Conservation (phyloP, 2,329 filamentous ascomycete species). For the Graphilbum ipis-grandicollis region DNA sequence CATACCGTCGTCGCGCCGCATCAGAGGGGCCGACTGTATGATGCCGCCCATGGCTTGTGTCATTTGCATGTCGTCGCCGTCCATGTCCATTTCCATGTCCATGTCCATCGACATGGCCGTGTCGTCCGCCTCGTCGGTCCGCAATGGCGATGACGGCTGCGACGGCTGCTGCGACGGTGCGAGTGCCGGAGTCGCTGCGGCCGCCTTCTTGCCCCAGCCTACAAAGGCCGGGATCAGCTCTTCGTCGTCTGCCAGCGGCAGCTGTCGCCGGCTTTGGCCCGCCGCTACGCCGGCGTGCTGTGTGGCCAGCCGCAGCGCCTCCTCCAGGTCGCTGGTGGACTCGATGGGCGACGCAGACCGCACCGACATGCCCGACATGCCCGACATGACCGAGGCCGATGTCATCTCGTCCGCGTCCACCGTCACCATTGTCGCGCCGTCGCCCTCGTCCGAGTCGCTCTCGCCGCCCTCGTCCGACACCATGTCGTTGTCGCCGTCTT, state of each 20-base stretch:
- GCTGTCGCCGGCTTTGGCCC: conserved; percentile 25
- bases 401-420: conserved; percentile 66
- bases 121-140: conserved; percentile 23
- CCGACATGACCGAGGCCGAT: conserved; percentile 46
- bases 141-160: conserved; percentile 5
- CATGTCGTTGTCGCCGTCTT: conserved; percentile 28
- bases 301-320: conserved; percentile 59
- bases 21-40: conserved; percentile 9
- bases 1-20: conserved; percentile 39
- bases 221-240: conserved; percentile 59
- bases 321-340: conserved; percentile 59
- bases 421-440: conserved; percentile 67
- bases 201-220: conserved; percentile 49
- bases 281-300: conserved; percentile 41
- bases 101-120: conserved; percentile 22
- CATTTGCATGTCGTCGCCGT: conserved; percentile 37
- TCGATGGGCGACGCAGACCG: conserved; percentile 35
- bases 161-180: conserved; percentile 5
- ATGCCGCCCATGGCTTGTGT: conserved; percentile 28
- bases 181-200: conserved; percentile 13
- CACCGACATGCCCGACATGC: conserved; percentile 28
- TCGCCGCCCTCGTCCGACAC: conserved; percentile 26
- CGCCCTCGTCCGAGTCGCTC: conserved; percentile 41
- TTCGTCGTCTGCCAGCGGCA: conserved; percentile 46
- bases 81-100: conserved; percentile 32